Percentiles rank a stretch among this genome's conserved stretches.
Conservation (phyloP, 306 rosid species). For the Corylus avellana region DNA sequence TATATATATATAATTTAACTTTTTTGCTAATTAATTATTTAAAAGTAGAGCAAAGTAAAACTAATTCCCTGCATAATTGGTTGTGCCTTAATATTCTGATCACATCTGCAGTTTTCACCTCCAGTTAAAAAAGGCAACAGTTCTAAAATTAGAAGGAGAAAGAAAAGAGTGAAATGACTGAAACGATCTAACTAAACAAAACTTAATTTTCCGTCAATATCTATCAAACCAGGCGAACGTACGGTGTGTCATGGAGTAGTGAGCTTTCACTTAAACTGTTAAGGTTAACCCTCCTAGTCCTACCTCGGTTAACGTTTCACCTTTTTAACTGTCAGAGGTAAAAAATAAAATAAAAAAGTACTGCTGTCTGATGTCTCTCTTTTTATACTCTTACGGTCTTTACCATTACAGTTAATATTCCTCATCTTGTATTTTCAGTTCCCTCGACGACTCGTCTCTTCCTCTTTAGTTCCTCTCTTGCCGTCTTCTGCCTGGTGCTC, state of each 20-base stretch:
- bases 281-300: slow-evolving; percentile 10
- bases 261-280: background rate
- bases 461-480: slow-evolving; percentile 8
- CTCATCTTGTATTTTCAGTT: background rate
- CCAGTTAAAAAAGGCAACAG: background rate
- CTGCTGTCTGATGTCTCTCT: background rate
- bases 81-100: background rate
- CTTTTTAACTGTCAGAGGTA: background rate
- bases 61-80: no score
- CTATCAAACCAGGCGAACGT: background rate
- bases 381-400: slow-evolving; percentile 12
- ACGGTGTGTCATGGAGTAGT: background rate
- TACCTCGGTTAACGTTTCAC: slow-evolving; percentile 15
- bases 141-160: background rate
- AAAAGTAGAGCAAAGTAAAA: no score
- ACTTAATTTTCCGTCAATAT: background rate
- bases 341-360: background rate
- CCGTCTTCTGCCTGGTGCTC: background rate
- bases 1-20: no score
- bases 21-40: no score
- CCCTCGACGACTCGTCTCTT: background rate
- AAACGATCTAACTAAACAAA: background rate
- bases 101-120: background rate
- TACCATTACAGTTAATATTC: slow-evolving; percentile 30
- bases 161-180: background rate